Evolutionary conservation across 2,329 filamentous ascomycete genomes (phyloP).

Genomic region (Lojkania enalia): DNA sequence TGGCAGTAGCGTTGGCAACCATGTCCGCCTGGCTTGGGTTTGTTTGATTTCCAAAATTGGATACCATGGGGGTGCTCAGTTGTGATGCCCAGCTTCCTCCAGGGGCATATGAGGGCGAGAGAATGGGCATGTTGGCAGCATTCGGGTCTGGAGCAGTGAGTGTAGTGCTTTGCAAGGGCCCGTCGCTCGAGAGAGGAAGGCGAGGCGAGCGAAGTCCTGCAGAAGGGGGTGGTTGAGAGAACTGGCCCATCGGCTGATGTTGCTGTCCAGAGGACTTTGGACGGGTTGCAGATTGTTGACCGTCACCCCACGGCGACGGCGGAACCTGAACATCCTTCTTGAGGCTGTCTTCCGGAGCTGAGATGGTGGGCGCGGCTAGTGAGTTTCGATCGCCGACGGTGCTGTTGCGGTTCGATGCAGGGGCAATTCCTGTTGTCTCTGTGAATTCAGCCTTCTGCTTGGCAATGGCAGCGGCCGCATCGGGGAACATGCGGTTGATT

Average conservation of each 20-base stretch:
- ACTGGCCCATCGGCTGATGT: conserved; percentile 83
- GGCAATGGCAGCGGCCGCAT: conserved; percentile 96
- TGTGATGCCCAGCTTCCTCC: conserved; percentile 98
- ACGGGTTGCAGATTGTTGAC: conserved; percentile 59
- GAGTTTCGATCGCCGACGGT: conserved; percentile 75
- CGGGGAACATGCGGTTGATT: conserved; percentile 98
- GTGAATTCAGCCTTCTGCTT: conserved; percentile 98
- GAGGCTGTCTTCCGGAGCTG: conserved; percentile 66
- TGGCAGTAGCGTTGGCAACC: conserved; percentile 97
- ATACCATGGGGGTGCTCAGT: conserved; percentile 95
- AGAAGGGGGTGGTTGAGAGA: conserved; percentile 74
- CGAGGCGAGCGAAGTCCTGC: conserved; percentile 80
- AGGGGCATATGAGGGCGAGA: conserved; percentile 76
- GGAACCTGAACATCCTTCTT: conserved; percentile 67
- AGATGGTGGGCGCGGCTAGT: conserved; percentile 73
- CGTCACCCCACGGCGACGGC: conserved; percentile 80
- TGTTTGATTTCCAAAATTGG: conserved; percentile 70
- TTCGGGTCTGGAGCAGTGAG: conserved; percentile 73
- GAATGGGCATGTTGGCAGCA: conserved; percentile 71
- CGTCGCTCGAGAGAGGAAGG: conserved; percentile 66
- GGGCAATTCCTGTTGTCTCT: conserved; percentile 87
- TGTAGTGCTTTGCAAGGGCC: conserved; percentile 80
- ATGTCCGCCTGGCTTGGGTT: conserved; percentile 82
- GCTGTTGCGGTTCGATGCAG: conserved; percentile 92
- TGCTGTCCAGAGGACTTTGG: conserved; percentile 80